Evolutionary conservation across 179 eudicot genomes (phyloP).

Genomic region (Corrigiola litoralis): DNA sequence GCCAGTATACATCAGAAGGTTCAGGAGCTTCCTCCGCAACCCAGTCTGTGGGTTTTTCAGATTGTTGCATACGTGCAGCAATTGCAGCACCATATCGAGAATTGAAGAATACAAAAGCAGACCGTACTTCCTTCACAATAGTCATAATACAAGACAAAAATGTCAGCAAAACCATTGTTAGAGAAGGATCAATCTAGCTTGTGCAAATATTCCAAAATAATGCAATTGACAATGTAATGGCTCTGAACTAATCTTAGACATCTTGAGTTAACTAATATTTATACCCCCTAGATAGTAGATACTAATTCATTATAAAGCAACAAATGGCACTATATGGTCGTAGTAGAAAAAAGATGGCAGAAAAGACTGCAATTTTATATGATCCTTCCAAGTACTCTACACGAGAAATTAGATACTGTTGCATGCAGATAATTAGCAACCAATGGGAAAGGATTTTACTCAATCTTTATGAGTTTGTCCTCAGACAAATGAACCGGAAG

Average conservation of each 20-base stretch:
- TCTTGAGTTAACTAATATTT: no score
- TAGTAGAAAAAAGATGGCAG: no score
- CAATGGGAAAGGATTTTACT: neutral
- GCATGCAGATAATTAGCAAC: neutral
- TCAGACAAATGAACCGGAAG: no score
- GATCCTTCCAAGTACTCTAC: neutral
- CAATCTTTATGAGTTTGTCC: no score
- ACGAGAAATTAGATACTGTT: neutral
- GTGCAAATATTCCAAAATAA: neutral
- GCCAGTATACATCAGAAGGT: slow-evolving; percentile 93
- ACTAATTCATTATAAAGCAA: no score
- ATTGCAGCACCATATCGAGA: slow-evolving; percentile 79
- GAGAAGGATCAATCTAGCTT: neutral
- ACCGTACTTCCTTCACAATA: slow-evolving; percentile 67
- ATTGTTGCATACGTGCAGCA: slow-evolving; percentile 66
- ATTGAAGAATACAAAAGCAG: slow-evolving; percentile 94
- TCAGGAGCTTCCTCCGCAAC: slow-evolving; percentile 85
- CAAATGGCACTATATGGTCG: no score
- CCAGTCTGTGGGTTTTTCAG: slow-evolving; percentile 84
- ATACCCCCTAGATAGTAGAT: no score
- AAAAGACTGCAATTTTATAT: no score
- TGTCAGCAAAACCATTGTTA: slow-evolving; percentile 11
- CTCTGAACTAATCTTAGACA: neutral
- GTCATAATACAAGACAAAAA: slow-evolving; percentile 6
- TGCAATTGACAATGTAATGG: neutral